Evolutionary conservation across 768 basidiomycete genomes (phyloP).

Genomic region (Obba rivulosa): DNA sequence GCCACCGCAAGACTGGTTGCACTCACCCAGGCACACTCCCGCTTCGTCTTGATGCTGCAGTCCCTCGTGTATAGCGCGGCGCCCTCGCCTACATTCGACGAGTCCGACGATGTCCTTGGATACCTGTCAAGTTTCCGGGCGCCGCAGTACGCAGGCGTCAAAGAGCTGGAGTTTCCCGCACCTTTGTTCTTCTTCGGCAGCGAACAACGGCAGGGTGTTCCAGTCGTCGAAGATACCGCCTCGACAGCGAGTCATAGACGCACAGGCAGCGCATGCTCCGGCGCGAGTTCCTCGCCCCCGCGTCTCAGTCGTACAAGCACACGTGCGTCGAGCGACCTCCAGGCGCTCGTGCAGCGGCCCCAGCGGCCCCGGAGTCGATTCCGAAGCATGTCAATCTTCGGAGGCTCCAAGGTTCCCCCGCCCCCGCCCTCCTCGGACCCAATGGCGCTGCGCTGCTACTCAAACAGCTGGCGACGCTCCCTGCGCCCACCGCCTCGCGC

Average conservation of each 20-base stretch:
- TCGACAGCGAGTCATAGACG: conserved; percentile 1
- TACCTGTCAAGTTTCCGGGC: conserved; percentile 8
- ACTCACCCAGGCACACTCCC: conserved; percentile 61
- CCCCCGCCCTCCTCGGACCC: conserved; percentile 47
- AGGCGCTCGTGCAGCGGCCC: conserved; percentile 3
- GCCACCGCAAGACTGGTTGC: conserved; percentile 37
- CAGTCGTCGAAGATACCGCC: background rate
- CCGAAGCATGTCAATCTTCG: conserved; percentile 33
- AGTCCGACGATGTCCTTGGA: conserved; percentile 21
- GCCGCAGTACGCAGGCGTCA: conserved; percentile 27
- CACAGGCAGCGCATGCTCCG: conserved; percentile 1
- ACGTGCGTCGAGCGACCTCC: conserved; percentile 13
- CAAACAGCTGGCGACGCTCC: conserved; percentile 43
- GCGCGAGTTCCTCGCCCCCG: conserved; percentile 3
- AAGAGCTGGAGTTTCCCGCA: conserved; percentile 70
- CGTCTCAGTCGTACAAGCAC: conserved; percentile 9
- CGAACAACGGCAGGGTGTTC: too few species aligned
- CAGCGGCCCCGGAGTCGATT: conserved; percentile 9
- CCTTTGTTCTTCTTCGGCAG: conserved; percentile 50
- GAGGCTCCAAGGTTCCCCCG: conserved; percentile 22
- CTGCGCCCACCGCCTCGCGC: conserved; percentile 1
- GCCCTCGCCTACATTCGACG: conserved; percentile 34
- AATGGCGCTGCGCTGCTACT: conserved; percentile 39
- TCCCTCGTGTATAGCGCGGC: conserved; percentile 62
- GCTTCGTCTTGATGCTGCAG: conserved; percentile 70